phyloP scores from a whole-genome alignment of 177 flowering plant genomes.

The Vitis hybrid region DNA sequence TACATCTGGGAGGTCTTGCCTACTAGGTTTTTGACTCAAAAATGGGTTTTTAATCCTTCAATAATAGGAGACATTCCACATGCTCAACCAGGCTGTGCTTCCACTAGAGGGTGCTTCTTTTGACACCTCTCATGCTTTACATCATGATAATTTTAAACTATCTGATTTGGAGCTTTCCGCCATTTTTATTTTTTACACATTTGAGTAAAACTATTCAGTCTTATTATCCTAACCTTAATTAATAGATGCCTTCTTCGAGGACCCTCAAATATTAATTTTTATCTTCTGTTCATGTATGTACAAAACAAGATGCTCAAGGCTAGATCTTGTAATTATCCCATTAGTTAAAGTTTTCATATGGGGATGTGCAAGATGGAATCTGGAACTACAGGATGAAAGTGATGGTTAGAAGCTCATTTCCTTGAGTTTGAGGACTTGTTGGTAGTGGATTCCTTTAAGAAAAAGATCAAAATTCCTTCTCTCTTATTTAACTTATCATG shows the following conservation, averaged over 20 bases:
- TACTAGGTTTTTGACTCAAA: background rate
- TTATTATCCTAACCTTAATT: background rate
- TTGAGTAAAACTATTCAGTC: background rate
- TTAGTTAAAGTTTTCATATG: background rate
- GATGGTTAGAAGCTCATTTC: background rate
- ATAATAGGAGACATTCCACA: background rate
- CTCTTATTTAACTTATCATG: background rate
- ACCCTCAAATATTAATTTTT: background rate
- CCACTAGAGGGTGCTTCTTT: background rate
- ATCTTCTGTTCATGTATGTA: background rate
- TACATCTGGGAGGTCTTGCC: background rate
- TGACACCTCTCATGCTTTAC: background rate
- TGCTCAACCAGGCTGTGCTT: no score
- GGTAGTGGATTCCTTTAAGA: background rate
- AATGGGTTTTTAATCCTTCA: background rate
- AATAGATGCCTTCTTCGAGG: background rate
- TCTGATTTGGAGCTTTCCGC: background rate
- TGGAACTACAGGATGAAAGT: background rate
- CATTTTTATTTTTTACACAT: background rate
- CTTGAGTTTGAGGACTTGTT: background rate
- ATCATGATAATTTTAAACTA: background rate
- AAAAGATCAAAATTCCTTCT: background rate
- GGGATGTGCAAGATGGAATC: background rate
- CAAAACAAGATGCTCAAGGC: background rate
- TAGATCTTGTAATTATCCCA: background rate